Base-by-base conservation (phyloP, 163 green algal species). In the Prototheca cutis region DNA sequence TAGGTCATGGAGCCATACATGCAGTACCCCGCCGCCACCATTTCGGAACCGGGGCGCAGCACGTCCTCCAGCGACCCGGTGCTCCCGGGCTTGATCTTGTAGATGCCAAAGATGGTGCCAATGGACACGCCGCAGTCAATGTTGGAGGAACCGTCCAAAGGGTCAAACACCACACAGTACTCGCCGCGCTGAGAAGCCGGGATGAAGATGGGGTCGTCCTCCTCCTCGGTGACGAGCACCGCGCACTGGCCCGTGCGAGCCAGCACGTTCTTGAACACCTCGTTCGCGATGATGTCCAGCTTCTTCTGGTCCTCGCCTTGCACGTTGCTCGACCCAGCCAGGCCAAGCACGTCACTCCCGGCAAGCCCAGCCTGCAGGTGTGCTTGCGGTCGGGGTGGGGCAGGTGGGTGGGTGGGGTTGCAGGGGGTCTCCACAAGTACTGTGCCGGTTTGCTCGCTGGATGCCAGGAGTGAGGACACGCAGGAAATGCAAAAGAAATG, bases 41-140 rank as follows among this genome's bases (percentile, higher is more conserved):
- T 80, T 47, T 84, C 69, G 8, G 58, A 70, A 18, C 80, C 80
- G 18, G 77, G 71, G 62, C 75, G 65, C 59, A 61, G 55, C 49
- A 87, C 80, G 55, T 86, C 76, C 17, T 69, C 59, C 19, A 81
- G 32, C 15, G 62, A 40, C 42, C 61, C 67, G 24, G 48, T 57
- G 2, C 21, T 61, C 4, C 58, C 70, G 15, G 45, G 40, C n/a
- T 61, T 47, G 23, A 75, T 36, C 54, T 72, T 69, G 63, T 80
- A 88, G 51, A 89, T 88, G 49, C 80, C 81, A 62, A 85, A 87
- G 42, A 88, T 89, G 48, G 80, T 88, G 40, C 80, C 80, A 53
- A 87, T 78, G 24, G 78, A 85, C 27, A 89, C 80, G 29, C 73
- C 81, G 57, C 80, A 87, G 48, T 89, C 81, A 36, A 89, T 89